Evolutionary conservation across 2,329 filamentous ascomycete genomes (phyloP).

Genomic region (Claviceps digitariae): DNA sequence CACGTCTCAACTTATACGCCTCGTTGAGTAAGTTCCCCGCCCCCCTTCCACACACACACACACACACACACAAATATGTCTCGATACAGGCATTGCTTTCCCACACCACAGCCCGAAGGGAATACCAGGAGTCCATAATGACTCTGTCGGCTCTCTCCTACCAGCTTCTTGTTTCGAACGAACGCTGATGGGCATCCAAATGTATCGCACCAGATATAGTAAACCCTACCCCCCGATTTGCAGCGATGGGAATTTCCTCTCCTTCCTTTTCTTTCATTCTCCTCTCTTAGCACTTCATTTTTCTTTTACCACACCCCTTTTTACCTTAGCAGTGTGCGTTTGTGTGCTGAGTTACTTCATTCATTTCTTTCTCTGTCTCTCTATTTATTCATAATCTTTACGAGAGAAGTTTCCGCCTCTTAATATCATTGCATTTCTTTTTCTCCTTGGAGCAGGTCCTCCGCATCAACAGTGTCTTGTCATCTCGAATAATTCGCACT

Average conservation of each 20-base stretch:
- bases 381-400: too few relatives aligned
- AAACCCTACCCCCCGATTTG: background rate
- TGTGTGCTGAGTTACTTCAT: too few relatives aligned
- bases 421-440: too few relatives aligned
- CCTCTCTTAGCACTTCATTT: background rate
- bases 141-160: background rate
- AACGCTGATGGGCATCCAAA: background rate
- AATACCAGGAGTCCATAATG: background rate
- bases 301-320: background rate
- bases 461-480: background rate
- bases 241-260: too few relatives aligned
- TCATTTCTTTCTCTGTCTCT: too few relatives aligned
- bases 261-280: background rate
- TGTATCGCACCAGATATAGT: background rate
- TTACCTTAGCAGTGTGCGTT: too few relatives aligned
- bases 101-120: background rate
- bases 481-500: too few relatives aligned
- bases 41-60: too few relatives aligned
- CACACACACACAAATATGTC: background rate
- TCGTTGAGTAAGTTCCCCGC: background rate
- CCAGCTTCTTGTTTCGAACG: background rate
- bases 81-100: background rate
- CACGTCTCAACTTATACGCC: slow-evolving; percentile 1
- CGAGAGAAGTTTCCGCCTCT: too few relatives aligned
- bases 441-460: slow-evolving; percentile 5